A percentile compares a stretch with the other conserved stretches of the same genome.
phyloP scores from a whole-genome alignment of 495 filamentous ascomycete species.

The Annulohypoxylon nitens region DNA sequence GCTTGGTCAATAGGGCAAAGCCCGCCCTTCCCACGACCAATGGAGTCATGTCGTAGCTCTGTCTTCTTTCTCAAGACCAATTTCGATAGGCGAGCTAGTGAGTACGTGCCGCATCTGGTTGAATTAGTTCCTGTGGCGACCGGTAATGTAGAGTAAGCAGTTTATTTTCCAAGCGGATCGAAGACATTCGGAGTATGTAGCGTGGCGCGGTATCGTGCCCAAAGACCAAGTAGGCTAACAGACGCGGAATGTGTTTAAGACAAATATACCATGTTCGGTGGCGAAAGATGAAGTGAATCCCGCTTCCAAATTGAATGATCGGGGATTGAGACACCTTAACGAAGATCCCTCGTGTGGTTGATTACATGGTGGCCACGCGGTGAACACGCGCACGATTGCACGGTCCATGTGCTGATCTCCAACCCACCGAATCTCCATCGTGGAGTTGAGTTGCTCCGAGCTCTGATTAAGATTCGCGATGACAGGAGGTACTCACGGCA shows the following conservation, averaged over 20 bases:
- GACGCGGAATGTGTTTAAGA: constrained; percentile 14
- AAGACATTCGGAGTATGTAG: constrained; percentile 62
- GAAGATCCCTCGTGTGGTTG: background rate
- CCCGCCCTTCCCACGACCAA: background rate
- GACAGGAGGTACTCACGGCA: constrained; percentile 28
- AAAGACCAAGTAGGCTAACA: constrained; percentile 42
- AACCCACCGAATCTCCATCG: background rate
- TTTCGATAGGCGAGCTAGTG: background rate
- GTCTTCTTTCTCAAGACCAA: background rate
- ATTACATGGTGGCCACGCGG: background rate
- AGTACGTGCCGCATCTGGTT: background rate
- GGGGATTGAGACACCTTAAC: background rate
- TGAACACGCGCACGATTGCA: background rate
- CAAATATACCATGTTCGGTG: constrained; percentile 13
- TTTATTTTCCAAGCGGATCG: constrained; percentile 36
- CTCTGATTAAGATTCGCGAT: background rate
- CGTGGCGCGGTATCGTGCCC: constrained; percentile 60
- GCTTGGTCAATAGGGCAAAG: background rate
- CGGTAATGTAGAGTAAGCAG: background rate
- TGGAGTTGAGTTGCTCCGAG: background rate
- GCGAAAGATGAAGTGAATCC: background rate
- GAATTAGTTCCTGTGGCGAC: no score
- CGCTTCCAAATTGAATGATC: background rate
- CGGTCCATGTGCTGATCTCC: background rate
- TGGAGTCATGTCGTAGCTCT: background rate